These are phyloP conservation scores for Dothideomycetes sp. DNA, from an alignment of 2,329 filamentous ascomycete species.

Conservation along the genomic window DNA sequence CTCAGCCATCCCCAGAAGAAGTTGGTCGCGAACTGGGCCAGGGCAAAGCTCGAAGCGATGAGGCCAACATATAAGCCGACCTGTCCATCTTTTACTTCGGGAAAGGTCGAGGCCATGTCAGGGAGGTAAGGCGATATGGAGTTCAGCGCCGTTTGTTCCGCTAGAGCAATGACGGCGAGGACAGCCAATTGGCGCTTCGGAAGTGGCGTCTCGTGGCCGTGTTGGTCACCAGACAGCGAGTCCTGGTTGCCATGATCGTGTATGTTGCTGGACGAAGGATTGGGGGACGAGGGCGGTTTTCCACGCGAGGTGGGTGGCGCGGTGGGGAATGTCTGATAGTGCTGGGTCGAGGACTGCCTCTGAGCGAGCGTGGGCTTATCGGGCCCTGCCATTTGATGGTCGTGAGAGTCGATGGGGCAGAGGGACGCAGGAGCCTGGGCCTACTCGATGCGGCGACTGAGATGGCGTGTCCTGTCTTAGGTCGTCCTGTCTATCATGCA, in stretches of 20 bases:
- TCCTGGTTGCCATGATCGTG: conserved; percentile 12
- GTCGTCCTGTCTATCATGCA: too few relatives aligned
- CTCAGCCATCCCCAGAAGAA: conserved; percentile 83
- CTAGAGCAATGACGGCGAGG: conserved; percentile 76
- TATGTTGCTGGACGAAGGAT: conserved; percentile 9
- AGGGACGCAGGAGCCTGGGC: not conserved
- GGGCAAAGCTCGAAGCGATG: conserved; percentile 80
- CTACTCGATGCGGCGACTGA: too few relatives aligned
- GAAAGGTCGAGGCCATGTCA: conserved; percentile 79
- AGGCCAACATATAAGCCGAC: conserved; percentile 83
- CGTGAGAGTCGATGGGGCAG: not conserved
- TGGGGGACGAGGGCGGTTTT: conserved; percentile 41
- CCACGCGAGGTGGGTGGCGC: conserved; percentile 43
- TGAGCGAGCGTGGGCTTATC: conserved; percentile 5
- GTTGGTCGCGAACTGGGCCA: conserved; percentile 87
- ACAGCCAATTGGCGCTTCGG: conserved; percentile 74
- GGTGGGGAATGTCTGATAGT: conserved; percentile 75
- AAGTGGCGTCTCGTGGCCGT: conserved; percentile 55
- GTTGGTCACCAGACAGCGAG: conserved; percentile 21
- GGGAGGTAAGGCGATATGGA: conserved; percentile 93
- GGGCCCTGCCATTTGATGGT: not conserved
- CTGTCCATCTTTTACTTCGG: conserved; percentile 59
- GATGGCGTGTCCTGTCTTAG: too few relatives aligned
- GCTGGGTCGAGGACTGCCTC: conserved; percentile 41
- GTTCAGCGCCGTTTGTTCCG: conserved; percentile 93